Base-by-base conservation (phyloP, 225 moss, liverwort and hornwort species). In the Takakia lepidozioides region DNA sequence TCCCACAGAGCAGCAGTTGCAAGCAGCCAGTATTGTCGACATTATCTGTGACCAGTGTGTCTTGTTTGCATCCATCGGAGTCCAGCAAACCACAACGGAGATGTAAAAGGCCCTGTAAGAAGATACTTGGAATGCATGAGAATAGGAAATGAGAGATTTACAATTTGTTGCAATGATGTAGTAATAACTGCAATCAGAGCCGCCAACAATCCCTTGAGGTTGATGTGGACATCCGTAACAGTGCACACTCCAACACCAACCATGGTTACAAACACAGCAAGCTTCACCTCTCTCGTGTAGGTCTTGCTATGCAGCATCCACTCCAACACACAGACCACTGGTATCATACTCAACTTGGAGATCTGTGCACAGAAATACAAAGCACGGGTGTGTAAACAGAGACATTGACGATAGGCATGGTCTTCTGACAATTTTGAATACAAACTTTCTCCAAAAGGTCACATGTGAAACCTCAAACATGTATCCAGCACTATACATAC, bases 261-360 rank as follows among this genome's bases (percentile, higher is more conserved):
- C 72, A 82, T 66, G 15, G 79, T 81, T 10, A 87, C 51, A 29
- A 79, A 45, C 3, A 92, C 82, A 0, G 79, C 84, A 16, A 49
- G 52, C 67, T 92, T 92, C 61, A 76, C 78, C 41, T 84, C 71
- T 37, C 22, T 74, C 37, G 57, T 70, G 48, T 92, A 92, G 2
- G 63, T 76, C 57, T 82, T 87, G 19, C 57, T 60, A 38, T 92
- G 69, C 38, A 92, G 59, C 29, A 87, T 38, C 74, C 81, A 82
- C 74, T 87, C 87, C 62, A 87, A 68, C 41, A 92, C 38, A 28
- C 84, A 92, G n/a, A 84, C 84, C 2, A 75, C 61, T 19, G 87
- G 87, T 51, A 92, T 92, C 84, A 87, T 87, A 43, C 82, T 92
- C 61, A 87, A 38, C 46, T 92, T 92, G 39, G 91, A 75, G 43